A percentile compares a stretch with the other conserved stretches of the same genome.
phyloP scores from a whole-genome alignment of 2,329 filamentous ascomycete genomes.

The Clathrospora elynae region DNA sequence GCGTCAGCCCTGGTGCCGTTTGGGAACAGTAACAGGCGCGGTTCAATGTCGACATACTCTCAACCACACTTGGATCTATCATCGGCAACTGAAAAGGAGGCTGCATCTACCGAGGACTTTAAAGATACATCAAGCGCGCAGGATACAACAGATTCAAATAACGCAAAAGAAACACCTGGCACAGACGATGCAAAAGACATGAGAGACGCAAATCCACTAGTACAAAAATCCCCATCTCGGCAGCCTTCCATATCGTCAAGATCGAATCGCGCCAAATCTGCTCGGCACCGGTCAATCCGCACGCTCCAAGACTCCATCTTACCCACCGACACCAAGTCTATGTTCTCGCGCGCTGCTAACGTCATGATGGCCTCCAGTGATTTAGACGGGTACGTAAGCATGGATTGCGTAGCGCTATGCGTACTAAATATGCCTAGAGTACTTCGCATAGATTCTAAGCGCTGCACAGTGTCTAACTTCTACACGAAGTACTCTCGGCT shows the following conservation, averaged over 20 bases:
- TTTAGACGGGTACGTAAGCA: too few relatives aligned
- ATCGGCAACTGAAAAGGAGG: constrained; percentile 1
- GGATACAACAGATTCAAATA: not conserved
- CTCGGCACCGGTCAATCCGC: constrained; percentile 21
- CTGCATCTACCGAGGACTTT: not conserved
- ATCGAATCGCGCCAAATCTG: constrained; percentile 10
- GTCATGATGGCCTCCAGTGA: constrained; percentile 41
- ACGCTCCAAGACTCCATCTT: constrained; percentile 38
- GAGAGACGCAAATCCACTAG: not conserved
- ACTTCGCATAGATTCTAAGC: too few relatives aligned
- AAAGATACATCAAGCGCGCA: not conserved
- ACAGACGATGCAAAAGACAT: not conserved
- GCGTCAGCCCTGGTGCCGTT: constrained; percentile 28
- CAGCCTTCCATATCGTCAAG: not conserved
- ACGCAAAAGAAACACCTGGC: not conserved
- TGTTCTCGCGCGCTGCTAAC: constrained; percentile 44
- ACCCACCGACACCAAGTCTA: constrained; percentile 34
- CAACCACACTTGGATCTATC: not conserved
- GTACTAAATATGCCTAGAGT: too few relatives aligned
- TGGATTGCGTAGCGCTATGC: too few relatives aligned
- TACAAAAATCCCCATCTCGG: not conserved
- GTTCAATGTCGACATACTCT: not conserved
- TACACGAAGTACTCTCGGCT: too few relatives aligned
- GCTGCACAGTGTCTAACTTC: too few relatives aligned
- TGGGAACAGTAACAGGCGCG: constrained; percentile 3